Conservation (phyloP, 441 rosid genomes). For the Isatis lusitanica region DNA sequence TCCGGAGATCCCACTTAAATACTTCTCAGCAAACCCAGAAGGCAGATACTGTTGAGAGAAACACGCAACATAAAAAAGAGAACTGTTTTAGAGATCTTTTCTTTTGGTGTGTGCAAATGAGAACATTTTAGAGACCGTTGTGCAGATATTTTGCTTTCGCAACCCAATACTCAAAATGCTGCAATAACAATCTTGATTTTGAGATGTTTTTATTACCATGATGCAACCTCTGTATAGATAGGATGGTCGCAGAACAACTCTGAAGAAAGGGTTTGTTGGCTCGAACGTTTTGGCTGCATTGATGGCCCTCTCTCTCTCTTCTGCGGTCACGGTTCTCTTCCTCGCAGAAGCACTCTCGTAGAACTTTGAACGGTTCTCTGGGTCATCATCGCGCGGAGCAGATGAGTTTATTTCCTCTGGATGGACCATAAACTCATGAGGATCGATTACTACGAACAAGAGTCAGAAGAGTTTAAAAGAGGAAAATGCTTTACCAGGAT, state of each 20-base stretch:
- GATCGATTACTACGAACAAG: not conserved
- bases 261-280: conserved; percentile 91
- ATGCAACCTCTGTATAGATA: conserved; percentile 96
- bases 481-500: conserved; percentile 63
- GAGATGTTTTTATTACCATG: conserved; percentile 55
- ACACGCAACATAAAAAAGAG: not conserved
- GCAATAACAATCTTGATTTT: not conserved
- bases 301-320: conserved; percentile 90
- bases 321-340: conserved; percentile 90
- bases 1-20: conserved; percentile 84
- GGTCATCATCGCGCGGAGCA: conserved; percentile 49
- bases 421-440: conserved; percentile 2
- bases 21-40: conserved; percentile 91
- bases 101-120: not conserved
- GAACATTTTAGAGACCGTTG: not conserved
- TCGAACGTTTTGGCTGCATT: conserved; percentile 90
- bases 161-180: not conserved
- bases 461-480: not conserved
- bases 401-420: conserved; percentile 58
- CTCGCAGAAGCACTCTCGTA: conserved; percentile 96
- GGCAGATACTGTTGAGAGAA: conserved; percentile 74
- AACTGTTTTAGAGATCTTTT: too few relatives aligned
- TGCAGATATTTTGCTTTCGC: not conserved
- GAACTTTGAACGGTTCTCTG: conserved; percentile 71
- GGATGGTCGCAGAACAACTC: conserved; percentile 96